Percentiles rank a stretch among this genome's conserved stretches.
These are phyloP conservation scores for Colletotrichum tanaceti DNA, from an alignment of 2,329 filamentous ascomycete species.

Conservation along the genomic window DNA sequence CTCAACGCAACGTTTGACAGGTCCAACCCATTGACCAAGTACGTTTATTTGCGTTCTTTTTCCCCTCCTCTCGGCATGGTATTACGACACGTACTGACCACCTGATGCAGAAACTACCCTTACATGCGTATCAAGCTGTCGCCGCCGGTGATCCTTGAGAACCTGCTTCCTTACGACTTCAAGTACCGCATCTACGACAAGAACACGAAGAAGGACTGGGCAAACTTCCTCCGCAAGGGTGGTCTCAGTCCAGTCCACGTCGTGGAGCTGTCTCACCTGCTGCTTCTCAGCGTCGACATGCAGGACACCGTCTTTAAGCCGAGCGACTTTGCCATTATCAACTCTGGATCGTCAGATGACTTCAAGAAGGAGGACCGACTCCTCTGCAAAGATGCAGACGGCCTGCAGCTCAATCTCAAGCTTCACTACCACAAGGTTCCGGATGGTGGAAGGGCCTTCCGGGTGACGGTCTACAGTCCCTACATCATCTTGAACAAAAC, in stretches of 20 bases:
- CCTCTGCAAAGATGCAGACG: conserved; percentile 85
- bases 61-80: not conserved
- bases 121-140: conserved; percentile 95
- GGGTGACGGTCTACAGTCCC: conserved; percentile 92
- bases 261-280: conserved; percentile 91
- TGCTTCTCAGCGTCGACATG: conserved; percentile 94
- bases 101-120: conserved; percentile 80
- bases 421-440: conserved; percentile 93
- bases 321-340: conserved; percentile 98
- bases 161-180: conserved; percentile 95
- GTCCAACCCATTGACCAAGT: conserved; percentile 83
- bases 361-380: conserved; percentile 86
- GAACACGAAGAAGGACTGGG: conserved; percentile 98
- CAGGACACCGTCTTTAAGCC: conserved; percentile 95
- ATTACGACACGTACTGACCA: conserved; percentile 48
- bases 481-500: conserved; percentile 97
- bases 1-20: conserved; percentile 87
- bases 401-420: conserved; percentile 81
- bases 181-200: conserved; percentile 99
- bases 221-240: conserved; percentile 95
- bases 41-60: conserved; percentile 48
- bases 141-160: conserved; percentile 93
- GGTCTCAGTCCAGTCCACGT: conserved; percentile 98
- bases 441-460: conserved; percentile 94
- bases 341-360: conserved; percentile 86